Evolutionary conservation across 1,284 basidiomycete species (phyloP), one percentile per base, ranked within the genome.

Genomic region (Entoloma clypeatum): DNA sequence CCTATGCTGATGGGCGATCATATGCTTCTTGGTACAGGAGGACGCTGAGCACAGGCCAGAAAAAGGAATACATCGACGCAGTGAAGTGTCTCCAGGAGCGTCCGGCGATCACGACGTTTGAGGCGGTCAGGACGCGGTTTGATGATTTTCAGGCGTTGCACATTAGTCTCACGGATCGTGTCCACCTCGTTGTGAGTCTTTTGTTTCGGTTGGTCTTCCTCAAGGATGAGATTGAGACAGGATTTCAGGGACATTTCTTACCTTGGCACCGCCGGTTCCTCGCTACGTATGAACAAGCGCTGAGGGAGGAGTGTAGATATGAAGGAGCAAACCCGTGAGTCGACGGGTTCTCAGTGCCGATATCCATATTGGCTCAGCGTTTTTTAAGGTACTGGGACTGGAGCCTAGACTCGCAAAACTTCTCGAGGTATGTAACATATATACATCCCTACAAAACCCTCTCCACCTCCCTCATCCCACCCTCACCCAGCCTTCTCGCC

Each of bases 321-420:
- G 40, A 50, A 26, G 65, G 62, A 7, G 48, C 59, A 2, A 42
- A 51, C 21, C 65, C 67, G 63, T 67, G 49, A 57, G 49, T 25
- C 9, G 18, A n/a, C n/a, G n/a, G n/a, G n/a, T n/a, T 6, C 14
- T 10, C 17, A 13, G 13, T 14, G n/a, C 0, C 19, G 39, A 7
- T 31, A 30, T 37, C 13, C 19, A 5, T 32, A 17, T 22, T 21
- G 14, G 39, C 3, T 38, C 18, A 18, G 10, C n/a, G 14, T 1
- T 9, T 5, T 3, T 17, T 1, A 22, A 69, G 67, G 19, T 70
- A 68, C 36, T 70, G 67, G 67, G 61, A 69, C 31, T 69, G 67
- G 67, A 60, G 62, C 4, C 44, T 49, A 17, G 68, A 69, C 42
- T 46, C 58, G 3, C 56, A 61, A 28, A 43, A 44, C 10, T 36